Base-by-base conservation (phyloP, 805 yeast genomes). In the Saturnispora ahearnii region DNA sequence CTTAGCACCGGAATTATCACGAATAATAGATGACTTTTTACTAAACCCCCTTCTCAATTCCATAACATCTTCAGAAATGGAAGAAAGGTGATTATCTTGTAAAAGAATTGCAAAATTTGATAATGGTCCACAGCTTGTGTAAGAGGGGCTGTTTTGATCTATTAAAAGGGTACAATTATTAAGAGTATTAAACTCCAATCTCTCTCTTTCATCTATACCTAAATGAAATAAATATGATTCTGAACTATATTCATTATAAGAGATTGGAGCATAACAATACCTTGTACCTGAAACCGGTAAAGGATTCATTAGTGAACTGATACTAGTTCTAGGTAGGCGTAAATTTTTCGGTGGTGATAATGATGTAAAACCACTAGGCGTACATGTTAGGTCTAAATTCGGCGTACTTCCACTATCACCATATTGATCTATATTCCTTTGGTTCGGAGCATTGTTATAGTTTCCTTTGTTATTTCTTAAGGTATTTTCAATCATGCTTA, bases 41-140 rank as follows among this genome's bases (percentile, higher is more conserved):
- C 28, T 36, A 4, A 32, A 41, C 12, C 12, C 32, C 10, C 48
- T 55, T 59, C 47, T 55, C 58, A 34, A 38, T 44, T 26, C 54
- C 60, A n/a, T 7, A 3, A 48, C 44, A 5, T 43, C 47, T 15
- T 36, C 38, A 15, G n/a, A 21, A 37, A 48, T 43, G 7, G 29
- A 6, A 4, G 31, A n/a, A 12, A 43, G 30, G 18, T 43, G 47
- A 11, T 43, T 48, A 29, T 48, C 50, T 32, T 47, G 50, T n/a
- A 41, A 12, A 18, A 47, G 18, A 32, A 45, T 45, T 10, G 32
- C 18, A 21, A 34, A 45, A 24, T 28, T 45, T 45, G 36, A 26
- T 18, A 46, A 33, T 9, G 50, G 45, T 21, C 50, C 50, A 18
- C 28, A 41, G 10, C 33, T 15, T n/a, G 28, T 41, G 15, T 38